Base-by-base conservation (phyloP, 345 rosid genomes). In the Pelargonium nanum region DNA sequence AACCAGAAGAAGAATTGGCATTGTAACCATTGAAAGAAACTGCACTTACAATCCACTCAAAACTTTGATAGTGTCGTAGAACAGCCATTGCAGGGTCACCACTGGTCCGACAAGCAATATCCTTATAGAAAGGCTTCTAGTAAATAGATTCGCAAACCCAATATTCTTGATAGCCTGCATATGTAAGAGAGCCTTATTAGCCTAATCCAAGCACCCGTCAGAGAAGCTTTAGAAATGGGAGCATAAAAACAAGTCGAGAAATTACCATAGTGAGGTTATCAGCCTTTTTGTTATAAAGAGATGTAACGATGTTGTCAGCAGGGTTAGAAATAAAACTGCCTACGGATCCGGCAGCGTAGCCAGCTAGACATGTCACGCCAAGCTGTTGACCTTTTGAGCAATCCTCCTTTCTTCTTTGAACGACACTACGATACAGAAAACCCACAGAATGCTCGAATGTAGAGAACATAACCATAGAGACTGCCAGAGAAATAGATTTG, bases 41-140 rank as follows among this genome's bases (percentile, higher is more conserved):
- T 34, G 13, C 44, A 85, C 91, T 83, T 81, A 85, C 92, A 81
- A 65, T 66, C 88, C 92, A 52, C 71, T 67, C 32, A 77, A 75
- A 55, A 79, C 52, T 74, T 85, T 85, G 71, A 81, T 77, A 44
- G 85, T 50, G 65, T 85, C 86, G 21, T 85, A 81, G 62, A 81
- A 62, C 61, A 81, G 74, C 86, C 92, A 83, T 55, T 81, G 92
- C 75, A 81, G 5, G 6, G 86, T 78, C 60, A 79, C 68, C 21
- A 81, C 75, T 24, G 92, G 88, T 9, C 88, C 88, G 16, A 85
- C 86, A 1, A 83, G 67, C 20, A 77, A 54, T 20, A 83, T 76
- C 48, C 88, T 82, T 56, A 85, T 67, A 54, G 92, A 86, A 72
- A 85, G 88, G 60, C 88, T 83, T 70, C 88, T 72, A 1, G 83